A percentile compares a stretch with the other conserved stretches of the same genome.
These are phyloP conservation scores for Amanita thiersii DNA, from an alignment of 768 basidiomycete species.

Conservation along the genomic window DNA sequence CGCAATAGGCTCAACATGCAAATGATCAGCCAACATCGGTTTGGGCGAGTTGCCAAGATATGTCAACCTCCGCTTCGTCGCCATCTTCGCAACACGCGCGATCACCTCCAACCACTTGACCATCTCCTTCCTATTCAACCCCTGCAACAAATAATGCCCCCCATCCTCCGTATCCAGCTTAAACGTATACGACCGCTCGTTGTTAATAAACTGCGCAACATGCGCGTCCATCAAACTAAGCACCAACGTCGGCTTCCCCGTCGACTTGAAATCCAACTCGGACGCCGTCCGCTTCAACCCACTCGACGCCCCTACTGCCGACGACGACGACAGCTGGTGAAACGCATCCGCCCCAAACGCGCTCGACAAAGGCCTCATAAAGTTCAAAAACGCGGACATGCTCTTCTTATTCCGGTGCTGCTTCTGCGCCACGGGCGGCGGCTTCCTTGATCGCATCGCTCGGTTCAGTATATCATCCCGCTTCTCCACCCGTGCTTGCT, in stretches of 20 bases:
- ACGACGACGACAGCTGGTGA: no score
- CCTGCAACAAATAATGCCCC: conserved; percentile 75
- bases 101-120: conserved; percentile 72
- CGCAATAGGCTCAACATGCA: conserved; percentile 50
- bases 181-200: conserved; percentile 77
- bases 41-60: conserved; percentile 75
- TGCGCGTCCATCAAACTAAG: conserved; percentile 68
- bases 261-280: conserved; percentile 67
- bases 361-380: conserved; percentile 86
- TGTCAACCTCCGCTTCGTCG: conserved; percentile 72
- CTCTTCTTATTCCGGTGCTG: conserved; percentile 85
- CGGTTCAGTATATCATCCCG: conserved; percentile 69
- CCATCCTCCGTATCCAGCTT: conserved; percentile 84
- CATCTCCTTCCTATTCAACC: conserved; percentile 63
- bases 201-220: conserved; percentile 65
- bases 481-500: conserved; percentile 64
- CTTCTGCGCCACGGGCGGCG: conserved; percentile 44
- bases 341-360: conserved; percentile 66
- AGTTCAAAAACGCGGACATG: conserved; percentile 76
- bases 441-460: conserved; percentile 59
- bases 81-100: conserved; percentile 58
- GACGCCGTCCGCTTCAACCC: conserved; percentile 50
- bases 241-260: conserved; percentile 69
- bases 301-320: no score
- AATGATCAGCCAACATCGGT: conserved; percentile 65